A percentile compares a stretch with the other conserved stretches of the same genome.
Evolutionary conservation across 306 rosid species (phyloP).

Genomic region (Rosa rugosa): DNA sequence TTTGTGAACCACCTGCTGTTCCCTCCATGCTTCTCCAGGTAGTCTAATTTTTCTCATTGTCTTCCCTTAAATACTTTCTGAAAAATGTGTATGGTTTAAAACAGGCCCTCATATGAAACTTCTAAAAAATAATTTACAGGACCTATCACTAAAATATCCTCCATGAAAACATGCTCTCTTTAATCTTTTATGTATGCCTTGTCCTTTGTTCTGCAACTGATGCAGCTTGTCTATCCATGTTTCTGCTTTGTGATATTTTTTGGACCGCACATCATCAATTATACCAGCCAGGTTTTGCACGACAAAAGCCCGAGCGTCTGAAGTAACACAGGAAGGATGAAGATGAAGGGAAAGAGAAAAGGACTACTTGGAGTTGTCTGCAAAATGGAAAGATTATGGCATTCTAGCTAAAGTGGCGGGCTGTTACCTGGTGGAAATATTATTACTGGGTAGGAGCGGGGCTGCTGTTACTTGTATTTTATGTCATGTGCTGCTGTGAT

Average conservation of each 20-base stretch:
- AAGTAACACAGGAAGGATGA: slow-evolving; percentile 32
- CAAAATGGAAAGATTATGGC: background rate
- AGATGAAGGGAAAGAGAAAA: slow-evolving; percentile 15
- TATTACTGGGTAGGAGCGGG: slow-evolving; percentile 7
- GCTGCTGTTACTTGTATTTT: slow-evolving; percentile 14
- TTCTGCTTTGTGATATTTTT: slow-evolving; percentile 40
- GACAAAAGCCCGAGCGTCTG: slow-evolving; percentile 59
- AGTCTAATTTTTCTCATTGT: slow-evolving; percentile 1
- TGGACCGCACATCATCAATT: slow-evolving; percentile 29
- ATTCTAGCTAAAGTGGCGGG: background rate
- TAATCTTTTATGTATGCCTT: slow-evolving; percentile 1
- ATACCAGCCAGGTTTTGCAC: slow-evolving; percentile 86
- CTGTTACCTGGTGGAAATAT: slow-evolving; percentile 13
- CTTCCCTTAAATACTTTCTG: background rate
- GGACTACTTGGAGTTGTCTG: background rate
- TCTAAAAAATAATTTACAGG: background rate
- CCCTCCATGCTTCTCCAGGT: slow-evolving; percentile 99
- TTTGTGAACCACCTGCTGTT: slow-evolving; percentile 60
- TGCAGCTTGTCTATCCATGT: slow-evolving; percentile 35
- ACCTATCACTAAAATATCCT: background rate
- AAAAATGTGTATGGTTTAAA: background rate
- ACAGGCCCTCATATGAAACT: background rate
- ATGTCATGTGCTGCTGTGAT: slow-evolving; percentile 10
- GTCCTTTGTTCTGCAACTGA: slow-evolving; percentile 36
- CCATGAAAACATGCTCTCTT: background rate